phyloP scores from a whole-genome alignment of 2,329 filamentous ascomycete genomes.

The Phyllosticta citriasiana region DNA sequence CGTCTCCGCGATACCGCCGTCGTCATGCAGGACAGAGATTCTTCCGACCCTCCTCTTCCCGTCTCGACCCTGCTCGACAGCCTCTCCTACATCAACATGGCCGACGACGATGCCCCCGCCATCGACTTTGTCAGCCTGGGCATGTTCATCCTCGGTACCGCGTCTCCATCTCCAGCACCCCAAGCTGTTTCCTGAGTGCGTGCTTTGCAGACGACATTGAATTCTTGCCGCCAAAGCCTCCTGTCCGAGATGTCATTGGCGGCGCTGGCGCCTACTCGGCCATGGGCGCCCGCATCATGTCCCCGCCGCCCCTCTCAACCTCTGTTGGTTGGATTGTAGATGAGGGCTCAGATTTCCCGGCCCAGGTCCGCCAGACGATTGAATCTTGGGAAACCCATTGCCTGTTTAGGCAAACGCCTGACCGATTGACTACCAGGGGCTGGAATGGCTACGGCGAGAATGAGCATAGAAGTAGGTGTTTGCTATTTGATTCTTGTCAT shows the following conservation, averaged over 20 bases:
- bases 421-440: conserved; percentile 71
- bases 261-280: conserved; percentile 82
- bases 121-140: conserved; percentile 51
- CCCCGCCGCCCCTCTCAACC: conserved; percentile 53
- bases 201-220: conserved; percentile 71
- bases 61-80: conserved; percentile 6
- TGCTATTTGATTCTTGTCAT: conserved; percentile 1
- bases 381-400: conserved; percentile 67
- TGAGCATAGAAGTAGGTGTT: conserved; percentile 46
- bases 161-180: not conserved
- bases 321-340: conserved; percentile 87
- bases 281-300: conserved; percentile 80
- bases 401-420: conserved; percentile 54
- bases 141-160: conserved; percentile 54
- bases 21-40: not conserved
- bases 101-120: conserved; percentile 9
- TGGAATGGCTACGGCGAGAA: conserved; percentile 82
- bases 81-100: conserved; percentile 9
- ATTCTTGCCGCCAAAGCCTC: conserved; percentile 58
- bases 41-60: conserved; percentile 2
- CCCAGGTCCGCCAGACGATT: conserved; percentile 52
- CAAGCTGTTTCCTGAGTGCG: conserved; percentile 5
- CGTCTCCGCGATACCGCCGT: not conserved
- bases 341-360: conserved; percentile 76
- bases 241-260: conserved; percentile 69